Conservation (phyloP, 169 alveolate species). For the Plasmodium adleri region DNA sequence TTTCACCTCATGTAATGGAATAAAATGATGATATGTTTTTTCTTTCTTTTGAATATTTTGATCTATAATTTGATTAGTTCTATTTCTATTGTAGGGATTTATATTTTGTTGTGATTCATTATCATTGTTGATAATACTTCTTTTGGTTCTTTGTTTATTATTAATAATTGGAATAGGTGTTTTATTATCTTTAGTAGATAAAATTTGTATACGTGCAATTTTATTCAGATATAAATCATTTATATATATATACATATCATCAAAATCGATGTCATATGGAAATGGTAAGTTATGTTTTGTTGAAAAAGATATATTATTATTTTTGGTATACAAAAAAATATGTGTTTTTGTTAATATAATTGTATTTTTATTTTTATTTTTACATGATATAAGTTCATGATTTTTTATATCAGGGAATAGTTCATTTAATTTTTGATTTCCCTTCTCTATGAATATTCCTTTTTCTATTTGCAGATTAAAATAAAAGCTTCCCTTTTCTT, state of each 20-base stretch:
- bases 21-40: no score
- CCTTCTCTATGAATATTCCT: conserved; percentile 11
- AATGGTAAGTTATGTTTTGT: conserved; percentile 61
- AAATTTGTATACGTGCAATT: conserved; percentile 66
- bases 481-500: conserved; percentile 30
- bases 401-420: conserved; percentile 29
- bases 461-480: conserved; percentile 20
- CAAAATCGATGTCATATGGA: conserved; percentile 75
- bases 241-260: conserved; percentile 42
- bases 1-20: no score
- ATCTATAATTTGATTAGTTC: neutral
- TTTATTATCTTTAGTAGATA: neutral
- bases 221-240: conserved; percentile 42
- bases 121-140: conserved; percentile 6
- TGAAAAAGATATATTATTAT: conserved; percentile 28
- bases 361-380: conserved; percentile 34
- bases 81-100: no score
- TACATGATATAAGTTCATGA: conserved; percentile 66
- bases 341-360: conserved; percentile 56
- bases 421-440: conserved; percentile 11
- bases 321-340: conserved; percentile 34
- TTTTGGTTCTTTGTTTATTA: conserved; percentile 12
- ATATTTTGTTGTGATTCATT: conserved; percentile 6
- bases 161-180: neutral
- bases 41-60: neutral